Evolutionary conservation across 768 basidiomycete species (phyloP).

Genomic region (Cyclocybe aegerita): DNA sequence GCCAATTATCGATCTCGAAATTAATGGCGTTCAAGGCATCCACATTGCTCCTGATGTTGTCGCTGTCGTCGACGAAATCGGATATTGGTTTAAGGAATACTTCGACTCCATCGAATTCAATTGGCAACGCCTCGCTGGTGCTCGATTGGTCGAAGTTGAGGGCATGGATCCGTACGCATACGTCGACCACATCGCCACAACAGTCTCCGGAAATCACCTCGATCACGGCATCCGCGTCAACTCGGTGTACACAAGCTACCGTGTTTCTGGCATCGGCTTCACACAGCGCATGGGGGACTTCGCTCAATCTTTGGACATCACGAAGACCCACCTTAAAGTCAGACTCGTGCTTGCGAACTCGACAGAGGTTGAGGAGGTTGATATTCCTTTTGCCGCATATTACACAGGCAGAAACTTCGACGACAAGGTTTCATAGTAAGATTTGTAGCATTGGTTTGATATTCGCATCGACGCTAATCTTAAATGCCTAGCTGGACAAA

Average conservation of each 20-base stretch:
- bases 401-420: constrained; percentile 49
- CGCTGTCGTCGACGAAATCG: constrained; percentile 47
- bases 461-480: neutral
- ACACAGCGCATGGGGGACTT: constrained; percentile 58
- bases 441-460: neutral
- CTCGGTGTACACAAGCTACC: constrained; percentile 60
- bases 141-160: constrained; percentile 52
- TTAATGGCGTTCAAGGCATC: constrained; percentile 44
- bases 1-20: constrained; percentile 50
- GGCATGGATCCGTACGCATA: constrained; percentile 54
- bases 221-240: constrained; percentile 66
- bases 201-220: constrained; percentile 62
- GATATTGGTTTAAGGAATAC: constrained; percentile 41
- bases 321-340: constrained; percentile 46
- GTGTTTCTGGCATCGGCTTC: constrained; percentile 42
- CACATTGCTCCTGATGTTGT: constrained; percentile 57
- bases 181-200: constrained; percentile 54
- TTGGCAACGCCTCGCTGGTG: constrained; percentile 62
- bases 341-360: constrained; percentile 45
- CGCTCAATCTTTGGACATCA: constrained; percentile 51
- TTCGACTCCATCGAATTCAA: constrained; percentile 51
- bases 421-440: constrained; percentile 51
- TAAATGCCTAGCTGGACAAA: constrained; percentile 45
- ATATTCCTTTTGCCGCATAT: constrained; percentile 50
- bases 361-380: constrained; percentile 46